A percentile compares a stretch with the other conserved stretches of the same genome.
Evolutionary conservation across 495 filamentous ascomycete genomes (phyloP).

Genomic region (Hypomontagnella submonticulosa): DNA sequence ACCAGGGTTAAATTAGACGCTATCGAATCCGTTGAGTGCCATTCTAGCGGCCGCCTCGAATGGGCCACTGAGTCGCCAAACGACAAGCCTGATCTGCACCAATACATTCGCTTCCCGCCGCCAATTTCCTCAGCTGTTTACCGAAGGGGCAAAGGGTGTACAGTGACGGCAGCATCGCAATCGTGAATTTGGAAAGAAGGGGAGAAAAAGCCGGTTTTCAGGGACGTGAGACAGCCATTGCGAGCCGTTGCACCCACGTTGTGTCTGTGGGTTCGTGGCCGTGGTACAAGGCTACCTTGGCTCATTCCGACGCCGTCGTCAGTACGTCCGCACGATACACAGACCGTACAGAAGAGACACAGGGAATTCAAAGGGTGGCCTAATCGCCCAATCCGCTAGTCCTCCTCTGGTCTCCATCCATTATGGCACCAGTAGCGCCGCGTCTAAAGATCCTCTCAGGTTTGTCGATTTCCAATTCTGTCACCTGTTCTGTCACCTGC

Average conservation of each 20-base stretch:
- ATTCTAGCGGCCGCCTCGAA: conserved; percentile 46
- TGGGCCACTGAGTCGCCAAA: conserved; percentile 43
- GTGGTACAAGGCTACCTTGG: conserved; percentile 47
- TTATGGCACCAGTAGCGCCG: conserved; percentile 64
- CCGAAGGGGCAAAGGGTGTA: conserved; percentile 42
- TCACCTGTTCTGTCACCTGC: conserved; percentile 13
- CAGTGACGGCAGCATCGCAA: conserved; percentile 26
- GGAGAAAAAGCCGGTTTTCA: conserved; percentile 36
- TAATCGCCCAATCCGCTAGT: conserved; percentile 52
- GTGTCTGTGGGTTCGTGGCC: conserved; percentile 44
- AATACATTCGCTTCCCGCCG: conserved; percentile 40
- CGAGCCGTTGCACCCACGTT: conserved; percentile 46
- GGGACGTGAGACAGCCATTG: conserved; percentile 44
- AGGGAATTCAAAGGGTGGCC: conserved; percentile 37
- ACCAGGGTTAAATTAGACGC: conserved; percentile 46
- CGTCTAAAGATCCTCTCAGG: conserved; percentile 66
- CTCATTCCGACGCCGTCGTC: conserved; percentile 48
- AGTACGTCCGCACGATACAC: conserved; percentile 44
- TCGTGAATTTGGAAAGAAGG: conserved; percentile 24
- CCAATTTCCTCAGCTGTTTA: conserved; percentile 38
- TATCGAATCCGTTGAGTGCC: conserved; percentile 42
- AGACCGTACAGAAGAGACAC: conserved; percentile 40
- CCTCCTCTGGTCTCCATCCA: conserved; percentile 55
- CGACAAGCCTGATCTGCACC: conserved; percentile 47
- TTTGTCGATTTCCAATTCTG: conserved; percentile 52